Evolutionary conservation across 2,329 filamentous ascomycete genomes (phyloP).

Genomic region (Ceratocystis diversiconidia): DNA sequence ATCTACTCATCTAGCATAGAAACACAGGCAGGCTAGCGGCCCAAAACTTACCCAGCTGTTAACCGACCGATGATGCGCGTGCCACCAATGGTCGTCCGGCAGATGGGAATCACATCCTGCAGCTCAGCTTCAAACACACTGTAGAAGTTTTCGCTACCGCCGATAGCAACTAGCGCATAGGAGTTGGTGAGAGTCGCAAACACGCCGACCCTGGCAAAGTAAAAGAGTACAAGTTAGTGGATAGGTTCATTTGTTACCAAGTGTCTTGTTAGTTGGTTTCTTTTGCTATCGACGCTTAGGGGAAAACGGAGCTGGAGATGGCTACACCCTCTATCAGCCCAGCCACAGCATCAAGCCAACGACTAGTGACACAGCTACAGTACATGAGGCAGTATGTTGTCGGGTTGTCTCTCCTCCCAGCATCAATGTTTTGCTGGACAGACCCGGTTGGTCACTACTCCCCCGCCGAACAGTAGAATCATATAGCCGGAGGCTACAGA

Average conservation of each 20-base stretch:
- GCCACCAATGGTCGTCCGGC: slow-evolving; percentile 89
- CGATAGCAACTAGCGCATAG: slow-evolving; percentile 85
- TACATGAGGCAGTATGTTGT: too few relatives aligned
- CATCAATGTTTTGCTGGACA: neutral
- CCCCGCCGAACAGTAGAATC: neutral
- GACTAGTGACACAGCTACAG: too few relatives aligned
- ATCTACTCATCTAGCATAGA: neutral
- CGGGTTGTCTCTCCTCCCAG: too few relatives aligned
- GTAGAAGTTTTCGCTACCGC: slow-evolving; percentile 98
- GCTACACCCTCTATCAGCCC: too few relatives aligned
- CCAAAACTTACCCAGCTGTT: slow-evolving; percentile 60
- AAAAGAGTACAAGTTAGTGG: slow-evolving; percentile 15
- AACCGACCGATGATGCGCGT: slow-evolving; percentile 91
- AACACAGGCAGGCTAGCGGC: neutral
- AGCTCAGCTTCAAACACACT: slow-evolving; percentile 96
- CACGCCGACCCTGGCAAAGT: slow-evolving; percentile 63
- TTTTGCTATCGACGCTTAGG: neutral
- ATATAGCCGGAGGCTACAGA: neutral
- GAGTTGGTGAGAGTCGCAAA: slow-evolving; percentile 95
- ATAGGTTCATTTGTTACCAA: slow-evolving; percentile 16
- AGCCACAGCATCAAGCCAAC: too few relatives aligned
- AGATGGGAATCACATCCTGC: slow-evolving; percentile 93
- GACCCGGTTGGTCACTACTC: neutral
- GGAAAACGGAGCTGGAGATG: too few relatives aligned
- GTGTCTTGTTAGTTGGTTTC: neutral